Percentiles rank a stretch among this genome's conserved stretches.
Conservation (phyloP, 2,329 filamentous ascomycete species). For the Fusarium miscanthi region DNA sequence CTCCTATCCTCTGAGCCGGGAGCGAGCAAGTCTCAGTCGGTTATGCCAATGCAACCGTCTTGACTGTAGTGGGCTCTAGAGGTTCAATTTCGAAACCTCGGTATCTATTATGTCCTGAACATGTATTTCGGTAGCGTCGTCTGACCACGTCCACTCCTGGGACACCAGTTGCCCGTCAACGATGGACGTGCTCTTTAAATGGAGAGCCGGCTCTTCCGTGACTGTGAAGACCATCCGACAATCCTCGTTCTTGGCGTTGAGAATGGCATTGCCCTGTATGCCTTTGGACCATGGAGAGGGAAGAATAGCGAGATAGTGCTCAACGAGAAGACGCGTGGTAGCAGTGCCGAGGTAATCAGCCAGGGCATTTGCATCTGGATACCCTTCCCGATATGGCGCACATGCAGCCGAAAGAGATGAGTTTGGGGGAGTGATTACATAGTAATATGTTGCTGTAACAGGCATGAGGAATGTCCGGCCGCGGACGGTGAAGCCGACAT, state of each 20-base stretch:
- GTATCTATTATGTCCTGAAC: constrained; percentile 39
- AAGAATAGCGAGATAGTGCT: constrained; percentile 49
- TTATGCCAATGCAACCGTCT: too few relatives aligned
- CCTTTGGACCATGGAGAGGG: constrained; percentile 45
- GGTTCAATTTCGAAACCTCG: constrained; percentile 26
- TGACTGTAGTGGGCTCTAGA: constrained; percentile 16
- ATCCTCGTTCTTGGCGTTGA: constrained; percentile 42
- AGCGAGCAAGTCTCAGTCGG: not conserved
- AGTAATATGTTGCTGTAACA: constrained; percentile 58
- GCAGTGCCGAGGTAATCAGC: constrained; percentile 60
- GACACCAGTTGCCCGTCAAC: constrained; percentile 23
- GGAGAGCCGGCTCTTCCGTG: constrained; percentile 34
- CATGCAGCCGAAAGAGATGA: constrained; percentile 53
- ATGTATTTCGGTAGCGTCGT: constrained; percentile 22
- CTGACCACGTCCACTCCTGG: constrained; percentile 49
- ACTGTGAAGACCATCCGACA: constrained; percentile 50
- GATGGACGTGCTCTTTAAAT: constrained; percentile 36
- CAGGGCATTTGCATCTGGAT: constrained; percentile 57
- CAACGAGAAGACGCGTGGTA: constrained; percentile 54
- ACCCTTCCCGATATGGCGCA: constrained; percentile 58
- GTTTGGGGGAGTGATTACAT: constrained; percentile 53
- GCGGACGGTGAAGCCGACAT: constrained; percentile 56
- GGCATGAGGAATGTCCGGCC: constrained; percentile 58
- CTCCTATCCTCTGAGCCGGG: not conserved
- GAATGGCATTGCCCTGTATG: constrained; percentile 50